Evolutionary conservation across 1,139 yeast species (phyloP).

Genomic region (Zygosaccharomyces pseudobailii): DNA sequence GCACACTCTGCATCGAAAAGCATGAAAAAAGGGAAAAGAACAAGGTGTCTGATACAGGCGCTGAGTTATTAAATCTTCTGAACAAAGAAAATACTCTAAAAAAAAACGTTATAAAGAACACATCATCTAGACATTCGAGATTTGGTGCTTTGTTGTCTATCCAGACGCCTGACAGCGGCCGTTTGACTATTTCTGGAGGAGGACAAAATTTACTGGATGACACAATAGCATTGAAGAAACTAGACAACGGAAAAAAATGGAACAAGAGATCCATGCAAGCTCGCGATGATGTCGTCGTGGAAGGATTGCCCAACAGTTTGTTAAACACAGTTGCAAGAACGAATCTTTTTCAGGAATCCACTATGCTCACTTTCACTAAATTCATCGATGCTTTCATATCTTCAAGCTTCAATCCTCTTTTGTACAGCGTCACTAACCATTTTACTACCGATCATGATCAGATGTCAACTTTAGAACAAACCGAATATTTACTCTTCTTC

Average conservation of each 20-base stretch:
- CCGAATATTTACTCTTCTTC: conserved; percentile 55
- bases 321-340: conserved; percentile 33
- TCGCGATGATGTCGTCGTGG: conserved; percentile 42
- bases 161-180: conserved; percentile 50
- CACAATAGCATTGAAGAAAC: conserved; percentile 46
- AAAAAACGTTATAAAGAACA: conserved; percentile 45
- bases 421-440: conserved; percentile 48
- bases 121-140: conserved; percentile 78
- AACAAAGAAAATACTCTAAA: conserved; percentile 54
- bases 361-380: conserved; percentile 37
- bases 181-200: conserved; percentile 77
- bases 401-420: conserved; percentile 68
- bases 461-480: conserved; percentile 32
- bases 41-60: conserved; percentile 14
- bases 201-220: conserved; percentile 57
- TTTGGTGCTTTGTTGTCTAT: conserved; percentile 84
- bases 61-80: conserved; percentile 50
- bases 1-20: conserved; percentile 10
- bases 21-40: neutral
- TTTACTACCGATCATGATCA: conserved; percentile 44
- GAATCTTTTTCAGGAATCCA: conserved; percentile 33
- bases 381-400: conserved; percentile 62
- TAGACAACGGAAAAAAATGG: conserved; percentile 71
- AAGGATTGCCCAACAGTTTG: conserved; percentile 34
- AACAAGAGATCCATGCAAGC: conserved; percentile 42